phyloP scores from a whole-genome alignment of 305 asterid species.

The Fraxinus floribunda region DNA sequence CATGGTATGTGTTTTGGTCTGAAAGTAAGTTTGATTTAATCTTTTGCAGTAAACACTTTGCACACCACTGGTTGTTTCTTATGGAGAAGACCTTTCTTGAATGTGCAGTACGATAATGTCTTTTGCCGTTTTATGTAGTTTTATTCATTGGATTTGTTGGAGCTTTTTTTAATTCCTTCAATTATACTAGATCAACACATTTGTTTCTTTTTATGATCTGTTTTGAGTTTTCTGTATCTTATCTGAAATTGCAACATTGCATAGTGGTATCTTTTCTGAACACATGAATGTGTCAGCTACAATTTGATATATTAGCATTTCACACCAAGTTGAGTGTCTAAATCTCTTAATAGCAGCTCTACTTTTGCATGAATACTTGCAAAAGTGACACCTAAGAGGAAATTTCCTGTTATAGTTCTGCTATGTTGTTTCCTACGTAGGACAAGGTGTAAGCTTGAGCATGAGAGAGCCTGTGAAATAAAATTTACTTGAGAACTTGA shows the following conservation, averaged over 20 bases:
- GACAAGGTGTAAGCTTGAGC: not conserved
- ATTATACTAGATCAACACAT: not conserved
- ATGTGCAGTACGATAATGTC: not conserved
- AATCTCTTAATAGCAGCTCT: not conserved
- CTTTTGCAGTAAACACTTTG: slow-evolving; percentile 6
- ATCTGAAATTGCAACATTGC: not conserved
- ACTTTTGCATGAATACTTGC: not conserved
- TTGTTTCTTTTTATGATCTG: not conserved
- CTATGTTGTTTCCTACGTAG: not conserved
- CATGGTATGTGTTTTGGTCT: slow-evolving; percentile 37
- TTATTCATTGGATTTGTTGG: not conserved
- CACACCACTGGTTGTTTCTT: slow-evolving; percentile 11
- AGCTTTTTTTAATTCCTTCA: not conserved
- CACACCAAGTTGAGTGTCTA: not conserved
- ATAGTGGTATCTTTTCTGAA: not conserved
- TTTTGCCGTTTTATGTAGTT: not conserved
- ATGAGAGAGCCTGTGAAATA: not conserved
- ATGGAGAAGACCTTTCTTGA: not conserved
- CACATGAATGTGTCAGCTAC: not conserved
- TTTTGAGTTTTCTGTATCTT: not conserved
- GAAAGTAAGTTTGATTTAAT: not conserved
- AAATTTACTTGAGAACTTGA: not conserved
- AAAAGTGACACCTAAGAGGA: not conserved
- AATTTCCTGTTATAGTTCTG: not conserved
- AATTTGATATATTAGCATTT: not conserved